Conservation (phyloP, 768 basidiomycete species). For the Suillus discolor region DNA sequence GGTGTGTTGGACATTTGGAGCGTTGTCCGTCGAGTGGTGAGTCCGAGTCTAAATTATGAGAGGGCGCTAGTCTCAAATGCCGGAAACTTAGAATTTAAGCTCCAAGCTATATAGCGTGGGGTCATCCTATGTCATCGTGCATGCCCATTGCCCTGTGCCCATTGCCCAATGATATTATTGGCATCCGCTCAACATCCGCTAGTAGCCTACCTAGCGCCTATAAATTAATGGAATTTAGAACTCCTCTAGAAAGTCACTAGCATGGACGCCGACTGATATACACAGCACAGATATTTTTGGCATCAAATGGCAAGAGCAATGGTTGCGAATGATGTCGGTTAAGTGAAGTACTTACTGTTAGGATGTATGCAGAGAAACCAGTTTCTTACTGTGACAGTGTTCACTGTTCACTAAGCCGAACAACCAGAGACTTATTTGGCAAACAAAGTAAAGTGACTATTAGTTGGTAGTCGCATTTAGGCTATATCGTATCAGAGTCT, state of each 20-base stretch:
- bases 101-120: not conserved
- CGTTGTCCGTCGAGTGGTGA: not conserved
- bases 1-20: not conserved
- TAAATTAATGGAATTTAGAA: not conserved
- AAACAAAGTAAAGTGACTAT: not conserved
- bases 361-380: not conserved
- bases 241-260: not conserved
- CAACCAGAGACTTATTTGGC: not conserved
- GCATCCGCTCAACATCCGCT: not conserved
- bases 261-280: not conserved
- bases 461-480: not conserved
- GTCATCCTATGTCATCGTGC: slow-evolving; percentile 8
- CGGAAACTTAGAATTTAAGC: not conserved
- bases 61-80: not conserved
- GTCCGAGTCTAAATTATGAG: not conserved
- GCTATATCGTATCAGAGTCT: not conserved
- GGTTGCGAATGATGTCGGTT: not conserved
- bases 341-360: not conserved
- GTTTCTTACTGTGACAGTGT: not conserved
- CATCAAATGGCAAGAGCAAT: not conserved
- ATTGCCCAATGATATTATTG: not conserved
- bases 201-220: not conserved
- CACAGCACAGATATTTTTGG: slow-evolving; percentile 30
- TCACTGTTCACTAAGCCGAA: not conserved
- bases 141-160: not conserved